Evolutionary conservation across 2,329 filamentous ascomycete genomes (phyloP).

Genomic region (Paraphoma sp.): DNA sequence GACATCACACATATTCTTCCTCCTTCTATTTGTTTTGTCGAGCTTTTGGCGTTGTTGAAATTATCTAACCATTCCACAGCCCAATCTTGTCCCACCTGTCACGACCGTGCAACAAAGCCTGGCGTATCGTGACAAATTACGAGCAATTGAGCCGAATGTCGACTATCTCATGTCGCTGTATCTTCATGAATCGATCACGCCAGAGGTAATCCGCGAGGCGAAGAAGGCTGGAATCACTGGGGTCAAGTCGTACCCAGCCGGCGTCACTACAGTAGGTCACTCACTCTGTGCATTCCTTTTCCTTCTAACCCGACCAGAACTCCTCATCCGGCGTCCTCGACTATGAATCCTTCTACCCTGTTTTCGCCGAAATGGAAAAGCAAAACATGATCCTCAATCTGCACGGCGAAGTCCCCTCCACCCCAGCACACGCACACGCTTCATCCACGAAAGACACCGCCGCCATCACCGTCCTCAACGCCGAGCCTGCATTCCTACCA

Average conservation of each 20-base stretch:
- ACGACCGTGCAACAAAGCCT: slow-evolving; percentile 57
- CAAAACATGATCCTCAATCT: slow-evolving; percentile 86
- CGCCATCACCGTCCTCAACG: slow-evolving; percentile 62
- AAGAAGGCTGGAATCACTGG: slow-evolving; percentile 74
- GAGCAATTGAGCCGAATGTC: slow-evolving; percentile 56
- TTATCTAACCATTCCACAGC: slow-evolving; percentile 36
- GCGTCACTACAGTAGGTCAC: slow-evolving; percentile 43
- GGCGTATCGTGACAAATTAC: slow-evolving; percentile 53
- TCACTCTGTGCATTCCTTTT: background rate
- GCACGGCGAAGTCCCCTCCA: slow-evolving; percentile 83
- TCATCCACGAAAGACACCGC: slow-evolving; percentile 16
- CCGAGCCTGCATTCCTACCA: slow-evolving; percentile 80
- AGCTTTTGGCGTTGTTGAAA: background rate
- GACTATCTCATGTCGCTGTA: slow-evolving; percentile 61
- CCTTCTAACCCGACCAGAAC: slow-evolving; percentile 49
- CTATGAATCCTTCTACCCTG: slow-evolving; percentile 74
- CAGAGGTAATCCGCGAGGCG: slow-evolving; percentile 70
- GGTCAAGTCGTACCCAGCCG: slow-evolving; percentile 72
- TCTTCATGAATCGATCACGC: slow-evolving; percentile 56
- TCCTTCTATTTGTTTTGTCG: background rate
- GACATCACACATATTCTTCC: background rate
- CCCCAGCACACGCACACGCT: slow-evolving; percentile 34
- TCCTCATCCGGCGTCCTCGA: slow-evolving; percentile 72
- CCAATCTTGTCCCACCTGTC: slow-evolving; percentile 59
- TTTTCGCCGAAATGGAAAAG: slow-evolving; percentile 89